These are phyloP conservation scores for Penicillium odoratum DNA, from an alignment of 495 filamentous ascomycete genomes.

Conservation along the genomic window DNA sequence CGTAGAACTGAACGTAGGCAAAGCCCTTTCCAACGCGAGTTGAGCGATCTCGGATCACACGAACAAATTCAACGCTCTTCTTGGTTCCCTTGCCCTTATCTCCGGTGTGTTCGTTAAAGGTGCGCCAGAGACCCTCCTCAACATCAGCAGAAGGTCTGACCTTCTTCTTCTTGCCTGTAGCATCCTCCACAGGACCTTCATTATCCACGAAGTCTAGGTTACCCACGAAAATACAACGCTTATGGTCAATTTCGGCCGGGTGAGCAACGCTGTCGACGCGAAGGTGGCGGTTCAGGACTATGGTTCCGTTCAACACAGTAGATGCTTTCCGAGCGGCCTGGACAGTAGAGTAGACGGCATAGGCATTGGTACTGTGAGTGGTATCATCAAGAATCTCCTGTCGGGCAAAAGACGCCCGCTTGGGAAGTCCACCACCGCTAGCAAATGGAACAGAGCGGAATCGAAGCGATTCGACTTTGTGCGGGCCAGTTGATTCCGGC, in stretches of 20 bases:
- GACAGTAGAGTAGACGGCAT: constrained; percentile 77
- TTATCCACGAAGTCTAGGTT: constrained; percentile 95
- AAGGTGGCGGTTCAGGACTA: constrained; percentile 84
- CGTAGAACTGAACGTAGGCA: constrained; percentile 96
- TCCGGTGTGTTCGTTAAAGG: constrained; percentile 58
- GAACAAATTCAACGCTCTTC: constrained; percentile 87
- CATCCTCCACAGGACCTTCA: constrained; percentile 59
- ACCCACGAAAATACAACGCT: constrained; percentile 92
- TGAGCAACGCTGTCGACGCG: constrained; percentile 88
- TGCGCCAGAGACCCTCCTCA: constrained; percentile 93
- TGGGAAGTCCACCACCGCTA: constrained; percentile 68
- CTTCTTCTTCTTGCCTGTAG: constrained; percentile 62
- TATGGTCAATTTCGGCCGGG: constrained; percentile 76
- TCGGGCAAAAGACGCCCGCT: constrained; percentile 83
- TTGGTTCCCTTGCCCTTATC: constrained; percentile 48
- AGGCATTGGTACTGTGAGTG: constrained; percentile 91
- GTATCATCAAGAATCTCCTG: constrained; percentile 82
- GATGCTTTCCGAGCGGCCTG: constrained; percentile 74
- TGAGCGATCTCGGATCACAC: constrained; percentile 84
- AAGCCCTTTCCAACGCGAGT: constrained; percentile 96
- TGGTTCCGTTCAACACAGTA: constrained; percentile 74
- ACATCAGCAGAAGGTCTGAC: constrained; percentile 75
- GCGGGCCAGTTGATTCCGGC: constrained; percentile 44
- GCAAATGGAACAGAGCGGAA: constrained; percentile 91
- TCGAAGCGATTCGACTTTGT: constrained; percentile 83